phyloP scores from a whole-genome alignment of 371 early-diverging fungal genomes.

The Zancudomyces culisetae region DNA sequence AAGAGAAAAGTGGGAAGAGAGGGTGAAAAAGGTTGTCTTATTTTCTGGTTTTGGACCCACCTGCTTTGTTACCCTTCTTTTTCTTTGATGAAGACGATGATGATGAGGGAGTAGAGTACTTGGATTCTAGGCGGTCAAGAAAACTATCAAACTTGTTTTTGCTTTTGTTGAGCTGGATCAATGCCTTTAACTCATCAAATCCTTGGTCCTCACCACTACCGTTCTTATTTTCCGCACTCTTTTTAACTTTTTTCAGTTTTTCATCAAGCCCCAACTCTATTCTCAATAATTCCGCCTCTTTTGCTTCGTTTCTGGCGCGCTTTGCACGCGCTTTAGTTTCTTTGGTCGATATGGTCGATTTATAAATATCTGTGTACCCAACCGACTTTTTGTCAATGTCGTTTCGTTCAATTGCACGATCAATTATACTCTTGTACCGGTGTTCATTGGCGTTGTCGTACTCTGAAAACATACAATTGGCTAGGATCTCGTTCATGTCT shows the following conservation, averaged over 20 bases:
- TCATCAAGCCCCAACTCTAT: constrained; percentile 27
- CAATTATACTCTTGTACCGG: constrained; percentile 43
- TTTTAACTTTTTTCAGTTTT: constrained; percentile 20
- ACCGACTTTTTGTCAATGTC: constrained; percentile 25
- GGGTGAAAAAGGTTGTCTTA: no score
- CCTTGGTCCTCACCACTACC: constrained; percentile 14
- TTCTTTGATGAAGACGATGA: no score
- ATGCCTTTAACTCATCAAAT: constrained; percentile 22
- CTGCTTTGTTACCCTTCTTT: no score
- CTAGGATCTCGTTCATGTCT: constrained; percentile 49
- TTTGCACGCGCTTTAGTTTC: constrained; percentile 31
- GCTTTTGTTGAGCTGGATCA: constrained; percentile 28
- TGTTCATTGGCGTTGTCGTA: constrained; percentile 41
- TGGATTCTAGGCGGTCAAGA: constrained; percentile 28
- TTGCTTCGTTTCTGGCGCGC: constrained; percentile 31
- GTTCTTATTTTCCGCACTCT: constrained; percentile 12
- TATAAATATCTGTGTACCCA: constrained; percentile 34
- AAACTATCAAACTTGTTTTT: constrained; percentile 26
- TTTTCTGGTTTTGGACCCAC: no score
- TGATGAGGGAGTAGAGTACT: no score
- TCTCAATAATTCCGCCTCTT: constrained; percentile 30
- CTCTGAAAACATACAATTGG: constrained; percentile 35
- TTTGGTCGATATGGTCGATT: constrained; percentile 28
- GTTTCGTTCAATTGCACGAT: constrained; percentile 36
- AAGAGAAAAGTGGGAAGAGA: no score